Conservation (phyloP, 768 basidiomycete species). For the Glaciozyma martinii region DNA sequence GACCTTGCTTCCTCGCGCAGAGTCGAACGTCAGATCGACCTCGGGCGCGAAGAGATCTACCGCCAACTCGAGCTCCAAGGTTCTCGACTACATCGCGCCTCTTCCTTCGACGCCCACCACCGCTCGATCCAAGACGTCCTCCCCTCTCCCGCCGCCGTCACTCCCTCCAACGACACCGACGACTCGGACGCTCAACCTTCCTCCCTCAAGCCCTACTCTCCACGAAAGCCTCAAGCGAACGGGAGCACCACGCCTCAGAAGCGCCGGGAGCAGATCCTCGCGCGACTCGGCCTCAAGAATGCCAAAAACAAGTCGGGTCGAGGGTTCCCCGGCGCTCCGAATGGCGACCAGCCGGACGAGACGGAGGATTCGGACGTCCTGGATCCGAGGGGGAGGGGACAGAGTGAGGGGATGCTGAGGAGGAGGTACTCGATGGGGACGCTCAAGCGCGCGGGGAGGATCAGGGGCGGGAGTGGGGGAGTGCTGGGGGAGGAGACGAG, state of each 20-base stretch:
- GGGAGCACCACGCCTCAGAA: not conserved
- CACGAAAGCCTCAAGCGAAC: not conserved
- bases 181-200: not conserved
- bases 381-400: not conserved
- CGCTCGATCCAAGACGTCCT: not conserved
- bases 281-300: constrained; percentile 6
- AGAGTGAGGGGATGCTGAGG: not conserved
- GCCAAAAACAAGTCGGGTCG: not conserved
- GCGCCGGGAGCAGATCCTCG: constrained; percentile 12
- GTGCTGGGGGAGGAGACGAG: not conserved
- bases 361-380: not conserved
- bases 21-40: constrained; percentile 33
- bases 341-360: not conserved
- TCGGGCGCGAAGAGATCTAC: constrained; percentile 22
- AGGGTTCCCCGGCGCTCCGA: not conserved
- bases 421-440: constrained; percentile 4
- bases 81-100: not conserved
- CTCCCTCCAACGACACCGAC: not conserved
- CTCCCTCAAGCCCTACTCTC: not conserved
- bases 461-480: not conserved
- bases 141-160: not conserved
- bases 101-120: constrained; percentile 6
- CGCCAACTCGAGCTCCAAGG: not conserved
- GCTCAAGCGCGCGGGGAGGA: not conserved
- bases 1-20: constrained; percentile 1